Evolutionary conservation across 1,284 basidiomycete genomes (phyloP).

Genomic region (Austroboletus niveus): DNA sequence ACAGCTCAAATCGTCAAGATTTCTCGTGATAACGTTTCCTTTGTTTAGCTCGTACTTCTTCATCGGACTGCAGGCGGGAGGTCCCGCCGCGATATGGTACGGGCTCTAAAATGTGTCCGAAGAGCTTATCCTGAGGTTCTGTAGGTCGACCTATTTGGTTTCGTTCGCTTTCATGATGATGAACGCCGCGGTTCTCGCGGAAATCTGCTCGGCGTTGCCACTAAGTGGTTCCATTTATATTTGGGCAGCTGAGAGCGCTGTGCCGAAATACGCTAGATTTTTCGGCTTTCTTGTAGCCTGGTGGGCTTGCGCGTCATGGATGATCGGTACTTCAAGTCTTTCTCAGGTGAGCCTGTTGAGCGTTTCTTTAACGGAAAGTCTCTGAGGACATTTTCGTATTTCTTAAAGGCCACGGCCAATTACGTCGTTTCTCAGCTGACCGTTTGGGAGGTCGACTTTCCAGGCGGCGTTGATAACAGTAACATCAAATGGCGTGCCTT

Average conservation of each 20-base stretch:
- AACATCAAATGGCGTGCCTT: conserved; percentile 83
- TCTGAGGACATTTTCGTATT: not conserved
- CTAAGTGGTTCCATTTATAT: conserved; percentile 87
- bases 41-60: conserved; percentile 66
- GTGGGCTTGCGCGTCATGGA: conserved; percentile 90
- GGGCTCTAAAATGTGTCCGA: not conserved
- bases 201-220: conserved; percentile 83
- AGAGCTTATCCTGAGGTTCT: not conserved
- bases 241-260: conserved; percentile 87
- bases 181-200: conserved; percentile 80
- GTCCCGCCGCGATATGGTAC: conserved; percentile 80
- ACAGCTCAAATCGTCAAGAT: conserved; percentile 4
- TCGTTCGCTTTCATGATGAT: conserved; percentile 83
- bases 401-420: conserved; percentile 70
- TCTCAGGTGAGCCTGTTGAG: conserved; percentile 55
- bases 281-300: conserved; percentile 86
- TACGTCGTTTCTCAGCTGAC: conserved; percentile 78
- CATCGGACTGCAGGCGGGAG: conserved; percentile 78
- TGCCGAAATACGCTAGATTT: conserved; percentile 77
- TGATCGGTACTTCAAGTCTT: conserved; percentile 82
- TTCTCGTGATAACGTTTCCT: not conserved
- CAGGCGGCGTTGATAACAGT: conserved; percentile 65
- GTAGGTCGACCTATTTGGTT: conserved; percentile 76
- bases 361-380: not conserved
- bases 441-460: conserved; percentile 78